Percentiles rank a stretch among this genome's conserved stretches.
Conservation (phyloP, 2,329 filamentous ascomycete genomes). For the Talaromyces sp. region DNA sequence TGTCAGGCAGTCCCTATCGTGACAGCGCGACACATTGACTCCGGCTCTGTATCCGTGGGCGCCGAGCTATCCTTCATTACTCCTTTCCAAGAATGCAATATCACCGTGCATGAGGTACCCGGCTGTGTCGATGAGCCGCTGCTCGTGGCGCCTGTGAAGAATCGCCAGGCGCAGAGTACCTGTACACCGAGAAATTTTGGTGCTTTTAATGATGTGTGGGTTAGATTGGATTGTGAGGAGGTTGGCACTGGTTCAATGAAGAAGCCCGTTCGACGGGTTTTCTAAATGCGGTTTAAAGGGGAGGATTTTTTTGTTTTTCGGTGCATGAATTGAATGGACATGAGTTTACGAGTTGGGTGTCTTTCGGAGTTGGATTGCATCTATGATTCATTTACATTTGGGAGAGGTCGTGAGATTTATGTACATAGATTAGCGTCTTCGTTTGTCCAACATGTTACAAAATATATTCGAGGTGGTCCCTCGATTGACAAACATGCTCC, state of each 20-base stretch:
- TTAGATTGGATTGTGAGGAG: constrained; percentile 29
- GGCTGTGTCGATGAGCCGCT: constrained; percentile 31
- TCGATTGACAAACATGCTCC: neutral
- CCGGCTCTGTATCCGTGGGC: constrained; percentile 14
- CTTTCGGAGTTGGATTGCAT: neutral
- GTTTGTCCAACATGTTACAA: too few species aligned
- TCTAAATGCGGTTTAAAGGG: too few species aligned
- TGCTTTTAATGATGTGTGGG: constrained; percentile 30
- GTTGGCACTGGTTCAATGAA: neutral
- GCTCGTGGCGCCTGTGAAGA: constrained; percentile 23
- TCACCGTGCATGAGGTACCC: constrained; percentile 33
- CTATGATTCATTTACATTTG: neutral
- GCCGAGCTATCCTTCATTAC: constrained; percentile 6
- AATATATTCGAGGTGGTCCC: neutral
- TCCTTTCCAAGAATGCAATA: constrained; percentile 25
- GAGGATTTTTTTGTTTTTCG: neutral
- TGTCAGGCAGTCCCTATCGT: constrained; percentile 15
- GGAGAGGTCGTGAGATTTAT: neutral
- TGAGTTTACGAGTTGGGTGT: constrained; percentile 7
- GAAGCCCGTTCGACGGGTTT: constrained; percentile 1
- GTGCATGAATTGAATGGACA: neutral
- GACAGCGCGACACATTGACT: constrained; percentile 11
- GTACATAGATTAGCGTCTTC: neutral
- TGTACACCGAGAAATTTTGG: constrained; percentile 27
- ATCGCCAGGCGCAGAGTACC: constrained; percentile 25